Evolutionary conservation across 306 rosid species (phyloP).

Genomic region (Cicer arietinum): DNA sequence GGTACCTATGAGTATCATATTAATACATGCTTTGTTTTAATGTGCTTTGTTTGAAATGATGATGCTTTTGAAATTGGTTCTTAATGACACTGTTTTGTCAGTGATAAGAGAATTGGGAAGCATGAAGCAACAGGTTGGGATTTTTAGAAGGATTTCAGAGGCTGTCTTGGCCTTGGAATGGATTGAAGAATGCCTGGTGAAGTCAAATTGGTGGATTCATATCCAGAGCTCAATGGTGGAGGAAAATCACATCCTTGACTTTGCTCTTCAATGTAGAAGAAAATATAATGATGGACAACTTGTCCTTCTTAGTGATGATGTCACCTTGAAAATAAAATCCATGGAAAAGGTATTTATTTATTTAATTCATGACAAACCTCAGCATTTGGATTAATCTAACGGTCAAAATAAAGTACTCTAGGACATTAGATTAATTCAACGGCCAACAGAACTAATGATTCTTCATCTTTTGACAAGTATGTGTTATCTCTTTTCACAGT

Average conservation of each 20-base stretch:
- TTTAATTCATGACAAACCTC: background rate
- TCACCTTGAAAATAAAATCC: conserved; percentile 75
- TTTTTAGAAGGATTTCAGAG: conserved; percentile 66
- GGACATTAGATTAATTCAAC: background rate
- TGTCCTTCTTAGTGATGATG: conserved; percentile 71
- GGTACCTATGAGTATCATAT: conserved; percentile 20
- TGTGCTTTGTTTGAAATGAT: conserved; percentile 4
- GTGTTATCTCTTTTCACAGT: conserved; percentile 3
- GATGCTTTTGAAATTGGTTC: conserved; percentile 21
- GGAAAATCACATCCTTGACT: conserved; percentile 69
- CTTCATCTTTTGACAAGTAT: conserved; percentile 6
- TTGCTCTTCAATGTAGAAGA: conserved; percentile 60
- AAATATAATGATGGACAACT: conserved; percentile 55
- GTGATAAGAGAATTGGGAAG: conserved; percentile 71
- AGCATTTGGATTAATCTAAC: conserved; percentile 1
- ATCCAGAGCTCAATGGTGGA: conserved; percentile 73
- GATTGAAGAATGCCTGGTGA: conserved; percentile 73
- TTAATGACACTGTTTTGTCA: conserved; percentile 42
- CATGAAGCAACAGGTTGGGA: conserved; percentile 56
- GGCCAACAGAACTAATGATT: background rate
- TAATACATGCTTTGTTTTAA: background rate
- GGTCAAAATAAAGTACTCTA: background rate
- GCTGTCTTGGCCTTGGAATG: conserved; percentile 73
- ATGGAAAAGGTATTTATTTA: conserved; percentile 68
- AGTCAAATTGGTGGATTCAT: conserved; percentile 81